Evolutionary conservation across 257 asterid species (phyloP).

Genomic region (Solanum microdontum): DNA sequence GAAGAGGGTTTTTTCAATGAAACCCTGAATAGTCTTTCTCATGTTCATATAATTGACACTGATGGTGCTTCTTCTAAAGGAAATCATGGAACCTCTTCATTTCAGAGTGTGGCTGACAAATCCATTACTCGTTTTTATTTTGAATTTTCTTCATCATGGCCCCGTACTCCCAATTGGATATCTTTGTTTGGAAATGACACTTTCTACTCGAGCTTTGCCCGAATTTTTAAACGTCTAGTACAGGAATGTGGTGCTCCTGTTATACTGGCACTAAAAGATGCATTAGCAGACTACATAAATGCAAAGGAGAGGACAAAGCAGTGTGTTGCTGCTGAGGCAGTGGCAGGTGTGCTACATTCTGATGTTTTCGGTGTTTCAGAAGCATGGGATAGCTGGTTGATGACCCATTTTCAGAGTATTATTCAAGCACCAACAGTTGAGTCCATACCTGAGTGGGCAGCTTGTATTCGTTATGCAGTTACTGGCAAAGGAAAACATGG

Average conservation of each 20-base stretch:
- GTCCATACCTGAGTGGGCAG: constrained; percentile 93
- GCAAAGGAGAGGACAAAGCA: constrained; percentile 94
- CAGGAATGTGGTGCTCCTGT: constrained; percentile 98
- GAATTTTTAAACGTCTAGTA: constrained; percentile 78
- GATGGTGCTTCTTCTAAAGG: constrained; percentile 76
- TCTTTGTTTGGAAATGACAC: constrained; percentile 75
- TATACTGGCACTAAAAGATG: constrained; percentile 51
- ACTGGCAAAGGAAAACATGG: constrained; percentile 95
- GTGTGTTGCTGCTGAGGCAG: constrained; percentile 98
- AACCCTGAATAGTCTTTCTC: constrained; percentile 76
- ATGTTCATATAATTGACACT: constrained; percentile 76
- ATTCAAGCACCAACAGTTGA: constrained; percentile 79
- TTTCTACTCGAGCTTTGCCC: constrained; percentile 81
- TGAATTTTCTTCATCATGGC: constrained; percentile 98
- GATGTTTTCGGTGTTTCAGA: constrained; percentile 80
- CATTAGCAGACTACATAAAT: constrained; percentile 67
- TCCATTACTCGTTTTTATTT: constrained; percentile 89
- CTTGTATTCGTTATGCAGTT: constrained; percentile 89
- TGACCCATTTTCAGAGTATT: constrained; percentile 54
- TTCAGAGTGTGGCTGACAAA: constrained; percentile 88
- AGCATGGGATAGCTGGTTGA: constrained; percentile 94
- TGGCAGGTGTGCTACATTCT: constrained; percentile 93
- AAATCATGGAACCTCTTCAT: constrained; percentile 56
- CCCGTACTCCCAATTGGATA: constrained; percentile 97
- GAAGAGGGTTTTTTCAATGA: constrained; percentile 85